These are phyloP conservation scores for Euptelea pleiosperma DNA, from an alignment of 164 flowering plant genomes.

Conservation along the genomic window DNA sequence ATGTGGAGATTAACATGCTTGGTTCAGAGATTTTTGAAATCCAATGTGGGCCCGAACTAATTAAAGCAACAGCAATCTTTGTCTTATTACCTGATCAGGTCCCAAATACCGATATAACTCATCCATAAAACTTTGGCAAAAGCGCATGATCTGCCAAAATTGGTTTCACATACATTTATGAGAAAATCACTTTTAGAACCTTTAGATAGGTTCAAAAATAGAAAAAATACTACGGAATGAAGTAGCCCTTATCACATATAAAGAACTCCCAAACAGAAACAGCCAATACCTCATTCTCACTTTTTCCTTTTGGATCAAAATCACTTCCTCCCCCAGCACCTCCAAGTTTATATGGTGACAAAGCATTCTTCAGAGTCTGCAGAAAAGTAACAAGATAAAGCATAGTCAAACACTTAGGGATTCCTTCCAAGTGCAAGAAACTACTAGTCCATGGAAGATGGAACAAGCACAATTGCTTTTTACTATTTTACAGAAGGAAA, in stretches of 20 bases:
- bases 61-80: slow-evolving; percentile 4
- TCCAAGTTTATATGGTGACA: slow-evolving; percentile 94
- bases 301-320: slow-evolving; percentile 97
- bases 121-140: slow-evolving; percentile 98
- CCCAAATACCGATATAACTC: slow-evolving; percentile 88
- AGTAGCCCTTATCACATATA: neutral
- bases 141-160: slow-evolving; percentile 81
- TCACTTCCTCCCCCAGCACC: slow-evolving; percentile 99
- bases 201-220: neutral
- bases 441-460: too few relatives aligned
- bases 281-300: slow-evolving; percentile 78
- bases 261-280: neutral
- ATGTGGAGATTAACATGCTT: neutral
- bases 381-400: slow-evolving; percentile 6
- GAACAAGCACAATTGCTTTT: neutral
- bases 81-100: slow-evolving; percentile 70
- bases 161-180: neutral
- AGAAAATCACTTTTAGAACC: too few relatives aligned
- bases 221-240: slow-evolving; percentile 7
- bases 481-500: too few relatives aligned
- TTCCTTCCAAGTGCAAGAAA: too few relatives aligned
- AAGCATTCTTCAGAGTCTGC: slow-evolving; percentile 92
- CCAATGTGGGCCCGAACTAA: neutral
- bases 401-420: slow-evolving; percentile 4
- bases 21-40: neutral